A percentile compares a stretch with the other conserved stretches of the same genome.
phyloP scores from a whole-genome alignment of 1,284 basidiomycete genomes.

The Athelia psychrophila region DNA sequence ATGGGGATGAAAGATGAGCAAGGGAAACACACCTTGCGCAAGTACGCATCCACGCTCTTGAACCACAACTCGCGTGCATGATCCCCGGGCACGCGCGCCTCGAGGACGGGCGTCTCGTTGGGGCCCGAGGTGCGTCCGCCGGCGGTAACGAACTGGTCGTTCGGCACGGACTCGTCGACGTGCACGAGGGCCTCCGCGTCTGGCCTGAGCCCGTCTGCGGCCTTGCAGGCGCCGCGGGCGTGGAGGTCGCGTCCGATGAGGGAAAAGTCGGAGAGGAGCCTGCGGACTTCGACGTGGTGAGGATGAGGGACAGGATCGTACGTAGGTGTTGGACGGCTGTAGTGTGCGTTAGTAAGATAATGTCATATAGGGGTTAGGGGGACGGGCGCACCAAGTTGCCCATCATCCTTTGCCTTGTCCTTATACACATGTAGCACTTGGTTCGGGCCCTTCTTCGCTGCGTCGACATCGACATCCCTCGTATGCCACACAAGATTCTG shows the following conservation, averaged over 20 bases:
- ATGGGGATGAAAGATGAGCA: no score
- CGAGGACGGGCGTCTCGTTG: constrained; percentile 47
- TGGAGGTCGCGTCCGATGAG: constrained; percentile 87
- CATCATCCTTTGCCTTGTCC: constrained; percentile 57
- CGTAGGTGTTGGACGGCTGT: constrained; percentile 82
- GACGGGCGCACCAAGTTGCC: constrained; percentile 46
- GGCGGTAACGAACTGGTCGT: constrained; percentile 54
- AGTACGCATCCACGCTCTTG: constrained; percentile 58
- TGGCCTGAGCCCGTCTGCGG: constrained; percentile 71
- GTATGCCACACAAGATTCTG: constrained; percentile 86
- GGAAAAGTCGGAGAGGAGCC: constrained; percentile 80
- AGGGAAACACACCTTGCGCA: no score
- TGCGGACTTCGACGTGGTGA: constrained; percentile 90
- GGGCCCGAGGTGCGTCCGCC: constrained; percentile 44
- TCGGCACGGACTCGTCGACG: constrained; percentile 71
- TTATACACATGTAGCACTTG: constrained; percentile 50
- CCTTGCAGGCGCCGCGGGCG: constrained; percentile 73
- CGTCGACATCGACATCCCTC: constrained; percentile 46
- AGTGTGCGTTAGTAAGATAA: background rate
- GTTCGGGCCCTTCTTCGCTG: constrained; percentile 39
- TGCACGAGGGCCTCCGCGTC: constrained; percentile 55
- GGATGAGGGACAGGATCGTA: constrained; percentile 77
- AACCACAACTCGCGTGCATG: constrained; percentile 81
- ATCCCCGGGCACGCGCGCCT: constrained; percentile 60
- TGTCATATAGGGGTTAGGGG: background rate